Evolutionary conservation across 495 filamentous ascomycete species (phyloP).

Genomic region (Parachaetomium inaequale): DNA sequence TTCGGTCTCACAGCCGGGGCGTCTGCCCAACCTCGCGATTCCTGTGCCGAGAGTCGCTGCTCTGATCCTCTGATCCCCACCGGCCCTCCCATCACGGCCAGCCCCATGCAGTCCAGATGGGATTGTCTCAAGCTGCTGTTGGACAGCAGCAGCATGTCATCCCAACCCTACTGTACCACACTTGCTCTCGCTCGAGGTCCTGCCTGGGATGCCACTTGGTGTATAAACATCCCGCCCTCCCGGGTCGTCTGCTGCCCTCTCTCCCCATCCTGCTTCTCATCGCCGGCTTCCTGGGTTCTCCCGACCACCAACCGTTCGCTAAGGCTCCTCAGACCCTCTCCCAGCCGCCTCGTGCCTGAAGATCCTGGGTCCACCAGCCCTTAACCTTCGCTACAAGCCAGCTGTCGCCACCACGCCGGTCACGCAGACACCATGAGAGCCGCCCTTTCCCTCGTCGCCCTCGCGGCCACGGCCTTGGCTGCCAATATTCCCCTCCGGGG

Average conservation of each 20-base stretch:
- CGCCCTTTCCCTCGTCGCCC: slow-evolving; percentile 37
- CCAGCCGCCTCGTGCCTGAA: slow-evolving; percentile 9
- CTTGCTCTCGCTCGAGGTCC: slow-evolving; percentile 1
- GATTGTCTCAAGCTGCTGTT: slow-evolving; percentile 20
- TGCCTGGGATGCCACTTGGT: slow-evolving; percentile 6
- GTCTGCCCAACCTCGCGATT: slow-evolving; percentile 23
- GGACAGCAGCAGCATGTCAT: slow-evolving; percentile 20
- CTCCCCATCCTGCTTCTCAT: slow-evolving; percentile 27
- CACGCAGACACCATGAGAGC: slow-evolving; percentile 40
- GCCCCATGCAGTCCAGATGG: slow-evolving; percentile 9
- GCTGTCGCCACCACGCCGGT: slow-evolving; percentile 17
- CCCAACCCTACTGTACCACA: slow-evolving; percentile 8
- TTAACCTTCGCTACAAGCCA: slow-evolving; percentile 27
- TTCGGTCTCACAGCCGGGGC: slow-evolving; percentile 11
- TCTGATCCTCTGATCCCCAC: slow-evolving; percentile 13
- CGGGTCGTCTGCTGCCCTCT: slow-evolving; percentile 12
- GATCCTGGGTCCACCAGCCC: slow-evolving; percentile 11
- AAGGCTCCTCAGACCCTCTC: slow-evolving; percentile 42
- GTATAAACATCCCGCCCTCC: slow-evolving; percentile 38
- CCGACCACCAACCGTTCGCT: slow-evolving; percentile 45
- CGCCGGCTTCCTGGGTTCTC: slow-evolving; percentile 16
- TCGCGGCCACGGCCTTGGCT: slow-evolving; percentile 41
- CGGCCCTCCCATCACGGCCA: slow-evolving; percentile 7
- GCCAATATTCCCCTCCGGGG: slow-evolving; percentile 23
- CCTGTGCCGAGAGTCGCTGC: background rate